Base-by-base conservation (phyloP, 2,329 filamentous ascomycete species). In the Microsporum canis region DNA sequence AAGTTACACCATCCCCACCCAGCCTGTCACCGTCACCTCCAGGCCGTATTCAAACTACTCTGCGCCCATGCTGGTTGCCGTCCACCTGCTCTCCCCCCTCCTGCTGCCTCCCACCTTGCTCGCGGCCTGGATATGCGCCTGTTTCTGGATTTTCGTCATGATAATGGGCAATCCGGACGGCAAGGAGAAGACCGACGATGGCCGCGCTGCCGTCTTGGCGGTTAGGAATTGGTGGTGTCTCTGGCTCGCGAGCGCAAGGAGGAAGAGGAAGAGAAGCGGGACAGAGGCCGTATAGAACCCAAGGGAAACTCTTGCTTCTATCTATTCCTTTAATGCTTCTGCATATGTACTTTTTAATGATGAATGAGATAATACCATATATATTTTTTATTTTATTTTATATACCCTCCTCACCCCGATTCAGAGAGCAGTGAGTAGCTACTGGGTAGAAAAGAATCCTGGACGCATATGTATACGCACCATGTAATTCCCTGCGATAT, bases 151-250 rank as follows among this genome's bases (percentile, higher is more conserved):
- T 58, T 84, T 83, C 67, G 77, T 81, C 29, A 78, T 79, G 66
- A 80, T 85, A 8, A 73, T 86, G 57, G 84, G 84, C 3, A 84
- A 86, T 70, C 84, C 84, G 34, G 82, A 83, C 60, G 80, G 80
- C 45, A 80, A 79, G 34, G 81, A 82, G 66, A 78, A 80, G 31
- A 79, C 79, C 64, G 84, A 86, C 63, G 84, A 86, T 65, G 84
- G 84, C 10, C 76, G 79, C 59, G 81, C 82, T 27, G 80, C 82
- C 10, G 82, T 85, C 3, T 71, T 86, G 2, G 78, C 78, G 2
- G 78, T 86, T 36, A 73, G 82, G 61, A 76, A 77, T 56, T 84
- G 81, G 78, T 86, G 84, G 84, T 82, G 84, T 67, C 73, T 73
- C 55, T 85, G 81, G 80, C 72, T 86, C 33, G 53, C 60, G 14